phyloP scores from a whole-genome alignment of 768 basidiomycete species.

The Tylopilus cervinicoccineus region DNA sequence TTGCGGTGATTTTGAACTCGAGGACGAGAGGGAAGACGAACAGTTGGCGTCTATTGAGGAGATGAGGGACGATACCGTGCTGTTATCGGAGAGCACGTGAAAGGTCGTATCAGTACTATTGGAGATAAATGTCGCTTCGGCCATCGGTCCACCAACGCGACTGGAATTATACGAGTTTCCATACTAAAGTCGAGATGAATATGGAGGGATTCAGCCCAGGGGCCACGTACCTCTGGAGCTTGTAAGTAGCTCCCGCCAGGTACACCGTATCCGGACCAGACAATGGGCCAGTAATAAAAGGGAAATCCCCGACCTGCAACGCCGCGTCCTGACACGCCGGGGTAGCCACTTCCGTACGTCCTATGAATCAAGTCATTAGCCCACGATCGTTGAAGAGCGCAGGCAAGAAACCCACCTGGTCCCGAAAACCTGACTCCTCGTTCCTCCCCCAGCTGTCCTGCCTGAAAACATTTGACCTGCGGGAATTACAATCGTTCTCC shows the following conservation, averaged over 20 bases:
- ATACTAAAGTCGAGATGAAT: slow-evolving; percentile 36
- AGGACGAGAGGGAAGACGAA: slow-evolving; percentile 33
- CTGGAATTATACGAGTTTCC: slow-evolving; percentile 41
- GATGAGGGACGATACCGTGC: slow-evolving; percentile 43
- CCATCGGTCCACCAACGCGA: slow-evolving; percentile 46
- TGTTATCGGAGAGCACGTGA: slow-evolving; percentile 46
- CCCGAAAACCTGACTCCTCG: slow-evolving; percentile 42
- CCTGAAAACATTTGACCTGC: slow-evolving; percentile 44
- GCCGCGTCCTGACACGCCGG: slow-evolving; percentile 42
- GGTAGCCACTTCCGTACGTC: slow-evolving; percentile 62
- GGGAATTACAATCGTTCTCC: slow-evolving; percentile 35
- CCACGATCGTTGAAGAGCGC: background rate
- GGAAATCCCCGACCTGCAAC: slow-evolving; percentile 53
- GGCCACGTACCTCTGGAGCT: slow-evolving; percentile 37
- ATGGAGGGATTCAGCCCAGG: background rate
- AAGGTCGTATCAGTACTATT: slow-evolving; percentile 38
- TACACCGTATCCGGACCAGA: slow-evolving; percentile 38
- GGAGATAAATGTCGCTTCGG: slow-evolving; percentile 38
- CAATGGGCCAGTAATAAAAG: slow-evolving; percentile 63
- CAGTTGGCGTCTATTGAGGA: slow-evolving; percentile 42
- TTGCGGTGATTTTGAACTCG: slow-evolving; percentile 30
- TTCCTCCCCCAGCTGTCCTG: slow-evolving; percentile 50
- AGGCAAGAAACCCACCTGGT: slow-evolving; percentile 32
- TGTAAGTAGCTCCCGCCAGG: slow-evolving; percentile 32
- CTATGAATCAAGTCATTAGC: slow-evolving; percentile 28